Conservation (phyloP, 1,284 basidiomycete genomes). For the Abortiporus biennis region DNA sequence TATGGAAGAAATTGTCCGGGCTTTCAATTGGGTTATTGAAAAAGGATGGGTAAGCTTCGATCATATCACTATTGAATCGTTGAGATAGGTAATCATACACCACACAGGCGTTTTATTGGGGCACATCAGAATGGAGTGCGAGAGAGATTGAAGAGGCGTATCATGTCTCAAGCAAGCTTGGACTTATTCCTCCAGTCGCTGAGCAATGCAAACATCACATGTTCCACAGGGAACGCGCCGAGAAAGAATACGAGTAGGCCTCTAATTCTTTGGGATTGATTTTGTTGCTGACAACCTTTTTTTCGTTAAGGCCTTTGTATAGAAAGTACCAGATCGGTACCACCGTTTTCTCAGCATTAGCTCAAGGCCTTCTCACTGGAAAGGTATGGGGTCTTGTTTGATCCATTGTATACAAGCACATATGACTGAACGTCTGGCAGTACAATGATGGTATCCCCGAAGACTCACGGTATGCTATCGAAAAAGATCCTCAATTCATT, state of each 20-base stretch:
- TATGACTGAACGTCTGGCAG: constrained; percentile 16
- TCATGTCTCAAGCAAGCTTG: constrained; percentile 63
- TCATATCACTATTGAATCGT: background rate
- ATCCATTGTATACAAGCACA: background rate
- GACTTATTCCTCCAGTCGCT: constrained; percentile 67
- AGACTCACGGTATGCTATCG: constrained; percentile 55
- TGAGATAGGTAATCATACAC: background rate
- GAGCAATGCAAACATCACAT: constrained; percentile 77
- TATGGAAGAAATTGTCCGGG: constrained; percentile 70
- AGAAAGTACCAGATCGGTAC: constrained; percentile 55
- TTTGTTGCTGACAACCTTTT: background rate
- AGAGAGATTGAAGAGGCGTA: constrained; percentile 68
- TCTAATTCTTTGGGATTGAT: background rate
- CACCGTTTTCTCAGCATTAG: constrained; percentile 74
- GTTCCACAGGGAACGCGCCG: constrained; percentile 70
- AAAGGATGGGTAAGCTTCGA: constrained; percentile 44
- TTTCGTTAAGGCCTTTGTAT: constrained; percentile 43
- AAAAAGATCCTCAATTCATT: constrained; percentile 38
- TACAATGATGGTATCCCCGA: constrained; percentile 44
- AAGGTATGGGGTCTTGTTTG: constrained; percentile 38
- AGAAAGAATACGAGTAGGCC: constrained; percentile 70
- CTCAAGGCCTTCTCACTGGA: constrained; percentile 65
- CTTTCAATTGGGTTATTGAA: constrained; percentile 64
- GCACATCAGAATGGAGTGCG: constrained; percentile 79
- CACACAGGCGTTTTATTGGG: constrained; percentile 67